Evolutionary conservation across 2,329 filamentous ascomycete species (phyloP), one percentile per base, ranked within the genome.

Genomic region (Leptographium flavum): DNA sequence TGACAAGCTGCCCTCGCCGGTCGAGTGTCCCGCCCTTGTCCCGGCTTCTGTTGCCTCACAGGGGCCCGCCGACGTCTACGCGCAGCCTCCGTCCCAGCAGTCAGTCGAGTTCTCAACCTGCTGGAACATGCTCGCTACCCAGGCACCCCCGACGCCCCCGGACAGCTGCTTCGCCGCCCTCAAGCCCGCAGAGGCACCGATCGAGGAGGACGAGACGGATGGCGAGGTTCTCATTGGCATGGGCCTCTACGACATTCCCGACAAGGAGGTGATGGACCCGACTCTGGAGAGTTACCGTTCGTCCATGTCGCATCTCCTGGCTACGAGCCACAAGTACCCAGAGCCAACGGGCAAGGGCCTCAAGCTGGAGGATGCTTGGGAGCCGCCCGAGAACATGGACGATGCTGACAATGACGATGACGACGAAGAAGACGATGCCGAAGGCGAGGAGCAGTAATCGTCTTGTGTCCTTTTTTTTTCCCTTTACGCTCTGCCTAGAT

Each of bases 351-450:
- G 83, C 47, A 85, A 86, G 60, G 83, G 84, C 0, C 65, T 90
- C 53, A 90, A 87, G 58, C 66, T 92, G 4, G 84, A 90, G 60
- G 83, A 88, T 58, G 83, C 83, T 0, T 90, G 73, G 83, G 81
- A 76, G 59, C 83, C 71, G 17, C 81, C 79, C 1, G 70, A 69
- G 10, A 73, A 76, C 39, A 70, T 74, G 5, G 76, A 80, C 19
- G 75, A 76, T 2, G 76, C 74, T 15, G 68, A 68, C 0, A 67
- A 68, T 0, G 68, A 68, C 0, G 65, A 70, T 0, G 67, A 69
- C 3, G 63, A 67, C 3, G 56, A 46, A 10, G 33, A 42, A 25
- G 32, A 42, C 2, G 39, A 40, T 6, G 33, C 23, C 33, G 45
- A 39, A 5, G 35, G 41, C 22, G 41, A 43, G 22, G 41, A 36